phyloP scores from a whole-genome alignment of 2,329 filamentous ascomycete genomes.

The Ceratocystis huliohia region DNA sequence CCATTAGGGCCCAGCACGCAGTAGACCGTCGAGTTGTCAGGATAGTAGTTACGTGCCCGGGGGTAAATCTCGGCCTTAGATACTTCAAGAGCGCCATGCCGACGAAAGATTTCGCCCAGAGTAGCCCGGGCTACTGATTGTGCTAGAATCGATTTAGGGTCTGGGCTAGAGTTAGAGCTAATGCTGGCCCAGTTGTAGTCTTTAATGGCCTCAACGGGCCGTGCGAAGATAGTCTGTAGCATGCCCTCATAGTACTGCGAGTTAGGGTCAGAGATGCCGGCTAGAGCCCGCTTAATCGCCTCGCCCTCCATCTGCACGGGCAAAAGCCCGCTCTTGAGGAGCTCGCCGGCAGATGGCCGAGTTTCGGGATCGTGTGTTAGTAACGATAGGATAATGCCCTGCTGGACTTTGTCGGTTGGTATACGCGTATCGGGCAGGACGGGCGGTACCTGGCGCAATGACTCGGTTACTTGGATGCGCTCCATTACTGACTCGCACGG shows the following conservation, averaged over 20 bases:
- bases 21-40: slow-evolving; percentile 48
- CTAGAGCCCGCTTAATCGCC: slow-evolving; percentile 70
- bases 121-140: slow-evolving; percentile 62
- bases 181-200: slow-evolving; percentile 69
- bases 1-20: slow-evolving; percentile 72
- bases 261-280: slow-evolving; percentile 64
- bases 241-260: slow-evolving; percentile 87
- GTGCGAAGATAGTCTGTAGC: slow-evolving; percentile 69
- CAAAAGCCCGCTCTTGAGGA: slow-evolving; percentile 74
- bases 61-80: slow-evolving; percentile 68
- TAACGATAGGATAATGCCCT: slow-evolving; percentile 64
- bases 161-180: slow-evolving; percentile 38
- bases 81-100: slow-evolving; percentile 78
- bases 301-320: slow-evolving; percentile 90
- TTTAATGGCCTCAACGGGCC: slow-evolving; percentile 64
- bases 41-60: slow-evolving; percentile 62
- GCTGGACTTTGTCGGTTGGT: slow-evolving; percentile 56
- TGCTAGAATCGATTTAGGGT: slow-evolving; percentile 47
- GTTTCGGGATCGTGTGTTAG: slow-evolving; percentile 72
- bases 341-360: slow-evolving; percentile 67
- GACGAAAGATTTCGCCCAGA: slow-evolving; percentile 65
- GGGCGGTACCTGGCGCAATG: slow-evolving; percentile 55
- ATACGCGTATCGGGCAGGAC: slow-evolving; percentile 61
- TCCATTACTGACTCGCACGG: slow-evolving; percentile 53
- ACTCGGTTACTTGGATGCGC: slow-evolving; percentile 50